Evolutionary conservation across 148 eudicot genomes (phyloP), one percentile per base, ranked within the genome.

Genomic region (Limonium bicolor): DNA sequence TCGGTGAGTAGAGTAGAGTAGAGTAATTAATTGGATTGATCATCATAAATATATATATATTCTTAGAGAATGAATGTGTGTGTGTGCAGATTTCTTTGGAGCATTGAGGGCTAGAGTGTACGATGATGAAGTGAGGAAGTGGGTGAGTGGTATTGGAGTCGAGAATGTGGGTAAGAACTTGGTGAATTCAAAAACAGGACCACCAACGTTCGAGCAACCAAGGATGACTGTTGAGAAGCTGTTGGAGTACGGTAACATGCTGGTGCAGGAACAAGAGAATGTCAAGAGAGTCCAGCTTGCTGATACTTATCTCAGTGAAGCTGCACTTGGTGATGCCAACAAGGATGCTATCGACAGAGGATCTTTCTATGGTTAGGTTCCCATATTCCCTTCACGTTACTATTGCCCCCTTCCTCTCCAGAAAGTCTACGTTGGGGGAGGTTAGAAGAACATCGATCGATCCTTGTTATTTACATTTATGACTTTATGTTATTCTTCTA

Each of bases 271-370:
- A 41, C 96, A 86, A 48, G 85, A 78, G 52, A 86, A 81, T 17
- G 96, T 86, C 46, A 86, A 86, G 96, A 75, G 96, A 61, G 96
- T 86, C 50, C 93, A 86, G 41, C 54, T 81, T 36, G 93, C 93
- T 8, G 96, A 81, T 51, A 70, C 54, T 47, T 86, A 86, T 67
- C 8, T 86, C 71, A 76, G 41, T 9, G 69, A 68, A 36, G 93
- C 96, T 10, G 93, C 93, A 4, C 87, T 86, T 47, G 96, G 96
- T 35, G 84, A 86, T 27, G 96, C 96, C n/a, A 86, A 86, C 71
- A 60, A 70, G 46, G 95, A 86, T 52, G 15, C 86, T 32, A 60
- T 77, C 2, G 55, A 46, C 1, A 51, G 68, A 25, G 95, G 92
- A 59, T 20, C 46, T 41, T 86, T 77, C 77, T 78, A 65, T 41